These are phyloP conservation scores for Verticillium tricorpus DNA, from an alignment of 2,329 filamentous ascomycete genomes.

Conservation along the genomic window DNA sequence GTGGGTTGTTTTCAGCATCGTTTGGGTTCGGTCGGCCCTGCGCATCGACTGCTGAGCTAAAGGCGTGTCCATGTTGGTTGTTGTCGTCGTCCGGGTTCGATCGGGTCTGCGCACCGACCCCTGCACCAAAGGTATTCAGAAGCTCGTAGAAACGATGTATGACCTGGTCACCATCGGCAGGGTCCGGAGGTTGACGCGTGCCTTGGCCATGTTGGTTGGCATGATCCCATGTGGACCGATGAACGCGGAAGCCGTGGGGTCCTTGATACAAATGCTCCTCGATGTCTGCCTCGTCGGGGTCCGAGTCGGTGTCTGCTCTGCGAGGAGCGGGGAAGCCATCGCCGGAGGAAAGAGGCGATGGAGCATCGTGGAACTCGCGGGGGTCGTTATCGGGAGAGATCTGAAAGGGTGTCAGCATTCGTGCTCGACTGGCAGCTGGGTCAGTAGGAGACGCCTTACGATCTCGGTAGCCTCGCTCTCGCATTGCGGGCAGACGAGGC, in stretches of 20 bases:
- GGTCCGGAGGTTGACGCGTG: constrained; percentile 12
- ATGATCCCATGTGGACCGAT: constrained; percentile 25
- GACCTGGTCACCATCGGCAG: constrained; percentile 27
- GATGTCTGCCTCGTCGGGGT: constrained; percentile 56
- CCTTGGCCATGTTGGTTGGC: not conserved
- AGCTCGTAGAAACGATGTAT: constrained; percentile 39
- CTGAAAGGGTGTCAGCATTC: constrained; percentile 28
- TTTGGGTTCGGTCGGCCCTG: not conserved
- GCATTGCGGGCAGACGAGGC: constrained; percentile 72
- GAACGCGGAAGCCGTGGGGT: constrained; percentile 33
- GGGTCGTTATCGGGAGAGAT: constrained; percentile 58
- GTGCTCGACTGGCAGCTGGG: not conserved
- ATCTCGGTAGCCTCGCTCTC: constrained; percentile 78
- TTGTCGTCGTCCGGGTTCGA: not conserved
- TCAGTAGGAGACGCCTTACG: constrained; percentile 45
- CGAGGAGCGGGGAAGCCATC: constrained; percentile 13
- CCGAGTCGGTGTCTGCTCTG: constrained; percentile 38
- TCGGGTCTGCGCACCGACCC: not conserved
- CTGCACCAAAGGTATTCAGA: constrained; percentile 31
- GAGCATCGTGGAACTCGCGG: constrained; percentile 33
- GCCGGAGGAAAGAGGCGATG: constrained; percentile 6
- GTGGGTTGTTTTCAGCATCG: not conserved
- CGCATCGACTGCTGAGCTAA: constrained; percentile 17
- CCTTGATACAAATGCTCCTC: constrained; percentile 42
- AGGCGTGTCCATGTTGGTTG: constrained; percentile 16